These are phyloP conservation scores for Zalaria obscura DNA, from an alignment of 2,329 filamentous ascomycete species.

Conservation along the genomic window DNA sequence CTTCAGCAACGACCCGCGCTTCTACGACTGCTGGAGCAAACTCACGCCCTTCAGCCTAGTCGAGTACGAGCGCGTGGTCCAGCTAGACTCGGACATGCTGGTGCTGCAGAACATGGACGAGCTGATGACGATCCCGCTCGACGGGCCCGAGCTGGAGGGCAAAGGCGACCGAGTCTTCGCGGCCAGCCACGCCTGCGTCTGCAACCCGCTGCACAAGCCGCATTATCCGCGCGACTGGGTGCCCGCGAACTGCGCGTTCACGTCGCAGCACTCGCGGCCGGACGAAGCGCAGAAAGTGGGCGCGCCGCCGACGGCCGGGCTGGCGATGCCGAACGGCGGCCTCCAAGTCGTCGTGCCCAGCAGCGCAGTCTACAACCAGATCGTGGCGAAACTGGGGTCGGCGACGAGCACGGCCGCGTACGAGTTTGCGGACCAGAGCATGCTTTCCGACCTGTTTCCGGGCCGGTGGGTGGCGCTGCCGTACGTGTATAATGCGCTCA, in stretches of 20 bases:
- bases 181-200: conserved; percentile 71
- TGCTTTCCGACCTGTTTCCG: conserved; percentile 42
- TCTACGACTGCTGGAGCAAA: conserved; percentile 86
- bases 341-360: conserved; percentile 48
- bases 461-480: conserved; percentile 45
- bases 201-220: conserved; percentile 63
- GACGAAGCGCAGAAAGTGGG: conserved; percentile 37
- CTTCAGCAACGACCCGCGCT: conserved; percentile 65
- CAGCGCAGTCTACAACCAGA: conserved; percentile 36
- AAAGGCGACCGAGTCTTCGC: conserved; percentile 58
- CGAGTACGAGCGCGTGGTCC: conserved; percentile 67
- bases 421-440: conserved; percentile 46
- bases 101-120: conserved; percentile 79
- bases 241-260: conserved; percentile 48
- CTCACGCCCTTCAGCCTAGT: conserved; percentile 62
- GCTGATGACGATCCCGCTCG: conserved; percentile 69
- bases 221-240: conserved; percentile 68
- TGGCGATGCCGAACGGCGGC: conserved; percentile 46
- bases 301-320: conserved; percentile 33
- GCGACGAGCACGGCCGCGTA: conserved; percentile 25
- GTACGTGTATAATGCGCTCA: conserved; percentile 48
- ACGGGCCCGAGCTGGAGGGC: conserved; percentile 38
- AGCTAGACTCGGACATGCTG: conserved; percentile 82
- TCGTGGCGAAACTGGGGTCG: conserved; percentile 31
- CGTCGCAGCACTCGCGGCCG: conserved; percentile 38